Conservation (phyloP, 768 basidiomycete species). For the Rhizopogon rudus region DNA sequence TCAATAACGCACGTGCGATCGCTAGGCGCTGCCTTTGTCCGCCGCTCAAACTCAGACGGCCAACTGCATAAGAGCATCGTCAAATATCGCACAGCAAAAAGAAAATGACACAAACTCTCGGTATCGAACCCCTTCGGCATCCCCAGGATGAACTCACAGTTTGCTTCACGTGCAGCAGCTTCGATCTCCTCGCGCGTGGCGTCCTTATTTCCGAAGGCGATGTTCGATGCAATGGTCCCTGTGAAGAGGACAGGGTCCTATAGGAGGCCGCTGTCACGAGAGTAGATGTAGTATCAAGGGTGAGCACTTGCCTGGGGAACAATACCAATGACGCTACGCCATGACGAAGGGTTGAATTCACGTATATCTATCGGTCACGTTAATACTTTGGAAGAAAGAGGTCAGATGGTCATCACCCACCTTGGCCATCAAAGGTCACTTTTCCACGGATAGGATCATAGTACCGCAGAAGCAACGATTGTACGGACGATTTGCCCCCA, state of each 20-base stretch:
- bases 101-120: slow-evolving; percentile 51
- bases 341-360: slow-evolving; percentile 78
- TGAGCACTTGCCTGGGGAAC: slow-evolving; percentile 67
- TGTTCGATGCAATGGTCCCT: slow-evolving; percentile 93
- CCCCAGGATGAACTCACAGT: slow-evolving; percentile 95
- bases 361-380: slow-evolving; percentile 62
- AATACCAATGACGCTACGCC: slow-evolving; percentile 87
- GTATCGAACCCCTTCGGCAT: slow-evolving; percentile 95
- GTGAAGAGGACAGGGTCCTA: slow-evolving; percentile 85
- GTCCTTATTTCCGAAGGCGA: slow-evolving; percentile 76
- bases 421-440: slow-evolving; percentile 83
- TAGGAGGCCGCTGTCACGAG: not conserved
- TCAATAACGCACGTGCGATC: slow-evolving; percentile 82
- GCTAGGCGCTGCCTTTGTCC: slow-evolving; percentile 81
- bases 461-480: slow-evolving; percentile 81
- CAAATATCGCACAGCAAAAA: not conserved
- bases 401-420: slow-evolving; percentile 32
- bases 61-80: slow-evolving; percentile 34
- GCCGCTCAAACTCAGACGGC: slow-evolving; percentile 36
- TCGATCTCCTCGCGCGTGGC: slow-evolving; percentile 84
- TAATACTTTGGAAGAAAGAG: not conserved
- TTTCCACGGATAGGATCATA: slow-evolving; percentile 85
- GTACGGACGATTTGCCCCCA: slow-evolving; percentile 90
- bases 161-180: slow-evolving; percentile 82
- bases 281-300: not conserved